Conservation (phyloP, 441 rosid genomes). For the Melastoma candidum region DNA sequence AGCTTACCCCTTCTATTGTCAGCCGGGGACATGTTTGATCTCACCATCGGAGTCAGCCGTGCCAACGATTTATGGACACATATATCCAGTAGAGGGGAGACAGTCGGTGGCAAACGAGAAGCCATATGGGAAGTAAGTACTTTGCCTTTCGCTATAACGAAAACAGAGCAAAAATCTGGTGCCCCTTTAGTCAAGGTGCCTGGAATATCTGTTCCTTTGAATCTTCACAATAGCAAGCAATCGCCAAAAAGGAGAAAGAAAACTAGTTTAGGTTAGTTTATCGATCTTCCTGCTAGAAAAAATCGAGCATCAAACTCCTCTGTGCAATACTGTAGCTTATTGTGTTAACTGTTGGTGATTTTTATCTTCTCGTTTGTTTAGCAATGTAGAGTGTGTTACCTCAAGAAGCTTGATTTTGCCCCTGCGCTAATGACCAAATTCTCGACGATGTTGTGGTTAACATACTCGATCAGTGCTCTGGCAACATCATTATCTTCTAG, state of each 20-base stretch:
- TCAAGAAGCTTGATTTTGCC: slow-evolving; percentile 58
- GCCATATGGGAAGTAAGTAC: slow-evolving; percentile 14
- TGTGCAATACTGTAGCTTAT: not conserved
- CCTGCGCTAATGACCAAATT: slow-evolving; percentile 60
- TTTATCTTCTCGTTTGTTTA: not conserved
- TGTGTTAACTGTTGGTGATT: no score
- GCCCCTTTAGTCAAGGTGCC: slow-evolving; percentile 16
- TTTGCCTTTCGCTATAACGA: slow-evolving; percentile 16
- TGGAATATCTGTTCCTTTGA: slow-evolving; percentile 12
- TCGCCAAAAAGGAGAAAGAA: not conserved
- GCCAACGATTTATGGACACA: slow-evolving; percentile 24
- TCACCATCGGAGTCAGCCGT: slow-evolving; percentile 11
- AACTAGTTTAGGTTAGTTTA: not conserved
- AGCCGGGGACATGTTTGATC: slow-evolving; percentile 3
- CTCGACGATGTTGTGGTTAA: slow-evolving; percentile 46
- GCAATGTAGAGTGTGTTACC: slow-evolving; percentile 26
- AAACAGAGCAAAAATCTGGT: slow-evolving; percentile 20
- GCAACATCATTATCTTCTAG: slow-evolving; percentile 72
- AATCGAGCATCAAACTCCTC: no score
- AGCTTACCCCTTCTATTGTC: slow-evolving; percentile 1
- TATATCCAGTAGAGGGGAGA: slow-evolving; percentile 7
- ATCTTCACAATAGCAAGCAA: slow-evolving; percentile 3
- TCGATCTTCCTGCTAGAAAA: no score
- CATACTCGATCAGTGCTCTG: slow-evolving; percentile 59
- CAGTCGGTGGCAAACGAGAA: slow-evolving; percentile 11